Base-by-base conservation (phyloP, 352 stramenopile genomes). In the Elongisporangium prolatum region DNA sequence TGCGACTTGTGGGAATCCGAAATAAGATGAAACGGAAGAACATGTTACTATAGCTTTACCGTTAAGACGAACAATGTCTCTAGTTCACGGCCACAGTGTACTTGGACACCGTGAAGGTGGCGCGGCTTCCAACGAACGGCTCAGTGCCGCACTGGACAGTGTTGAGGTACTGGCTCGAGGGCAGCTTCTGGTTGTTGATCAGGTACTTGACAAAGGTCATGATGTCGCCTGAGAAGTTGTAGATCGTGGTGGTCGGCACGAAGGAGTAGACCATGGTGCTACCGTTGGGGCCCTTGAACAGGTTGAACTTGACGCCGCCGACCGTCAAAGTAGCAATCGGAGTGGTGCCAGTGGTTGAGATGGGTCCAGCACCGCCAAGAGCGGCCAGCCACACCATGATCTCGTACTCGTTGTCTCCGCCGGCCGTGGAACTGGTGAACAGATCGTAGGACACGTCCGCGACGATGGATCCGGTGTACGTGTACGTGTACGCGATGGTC, bases 381-480 rank as follows among this genome's bases (percentile, higher is more conserved):
- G 66, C 63, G 16, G 64, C 63, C 22, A 78, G 59, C 67, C 70
- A 75, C 48, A 73, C 65, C 67, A 75, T 75, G 56, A 73, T 67
- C 59, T 73, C 67, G 38, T 63, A 72, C 54, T 77, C 60, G 25
- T 68, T 65, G 7, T 60, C 66, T 6, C 63, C 57, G 18, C 63
- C 56, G 0, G 55, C 54, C 13, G 60, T 71, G 21, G 69, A 72
- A 6, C 59, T 66, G 20, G 70, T 75, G 51, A 77, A 77, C n/a
- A 77, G 57, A 18, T 74, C 69, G 53, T 77, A 77, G 10, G 66
- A 56, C 21, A 68, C 57, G 22, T 68, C 65, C 8, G 60, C 56
- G 4, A 63, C 60, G 2, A n/a, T n/a, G n/a, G n/a, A n/a, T n/a
- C n/a, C n/a, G n/a, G n/a, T n/a, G n/a, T n/a, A n/a, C n/a, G n/a